Evolutionary conservation across 2,329 filamentous ascomycete species (phyloP), one percentile per base, ranked within the genome.

Genomic region (Hortaea sp.): DNA sequence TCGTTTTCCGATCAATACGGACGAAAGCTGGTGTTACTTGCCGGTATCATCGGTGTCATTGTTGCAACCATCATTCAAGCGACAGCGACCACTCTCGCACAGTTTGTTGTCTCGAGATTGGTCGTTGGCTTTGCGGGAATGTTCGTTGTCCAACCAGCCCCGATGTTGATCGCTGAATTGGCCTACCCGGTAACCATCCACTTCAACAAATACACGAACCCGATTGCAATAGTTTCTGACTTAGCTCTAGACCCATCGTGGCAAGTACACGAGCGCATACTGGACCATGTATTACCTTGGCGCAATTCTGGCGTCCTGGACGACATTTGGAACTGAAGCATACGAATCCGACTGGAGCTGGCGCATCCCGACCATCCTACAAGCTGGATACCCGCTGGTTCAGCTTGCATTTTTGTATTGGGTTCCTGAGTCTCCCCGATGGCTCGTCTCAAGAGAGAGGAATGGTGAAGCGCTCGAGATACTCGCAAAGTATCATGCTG

Each of bases 341-440:
- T 67, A 69, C 13, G 29, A 49, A 6, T 63, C 54, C 44, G 64
- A 51, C 57, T 77, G 74, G 75, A 67, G 68, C 0, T 75, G 72
- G 76, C 65, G 73, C 39, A 64, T 77, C 12, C 77, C 76, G 0
- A 73, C 72, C 1, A 63, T 78, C 4, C 57, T 76, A 1, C 77
- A 80, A 56, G 69, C 70, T 39, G 49, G 71, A 5, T 72, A 69
- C 7, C 69, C 70, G 9, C 9, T 35, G 32, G 68, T 68, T 48
- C 65, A 68, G 4, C 65, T 63, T 5, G 51, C 80, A 6, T 73
- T 79, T 37, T 66, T 74, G 38, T 38, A 69, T 29, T 70, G 79
- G 52, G 65, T 82, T 1, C 79, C 80, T 0, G 79, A 83, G 55
- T 79, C 75, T 2, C 80, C 80, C 1, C 65, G 79, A 47, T 82